Percentiles rank a stretch among this genome's conserved stretches.
These are phyloP conservation scores for Bruguiera hainesii DNA, from an alignment of 441 rosid species.

Conservation along the genomic window DNA sequence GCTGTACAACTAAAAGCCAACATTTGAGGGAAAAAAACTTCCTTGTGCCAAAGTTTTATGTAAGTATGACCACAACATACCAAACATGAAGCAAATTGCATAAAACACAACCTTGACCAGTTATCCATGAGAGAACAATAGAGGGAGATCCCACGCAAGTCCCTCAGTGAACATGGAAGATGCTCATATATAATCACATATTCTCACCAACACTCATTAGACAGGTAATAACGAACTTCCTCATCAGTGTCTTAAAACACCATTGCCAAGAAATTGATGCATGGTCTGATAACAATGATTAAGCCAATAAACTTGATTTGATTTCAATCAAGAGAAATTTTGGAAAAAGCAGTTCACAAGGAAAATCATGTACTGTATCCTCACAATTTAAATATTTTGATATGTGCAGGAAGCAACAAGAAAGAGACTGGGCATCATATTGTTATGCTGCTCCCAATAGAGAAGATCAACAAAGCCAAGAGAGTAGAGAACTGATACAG, in stretches of 20 bases:
- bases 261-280: not conserved
- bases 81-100: not conserved
- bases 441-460: not conserved
- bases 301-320: not conserved
- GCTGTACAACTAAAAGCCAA: too few species aligned
- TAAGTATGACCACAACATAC: not conserved
- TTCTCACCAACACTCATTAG: not conserved
- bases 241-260: not conserved
- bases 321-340: not conserved
- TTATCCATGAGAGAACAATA: not conserved
- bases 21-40: too few species aligned
- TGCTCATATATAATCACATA: too few species aligned
- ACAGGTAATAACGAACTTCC: not conserved
- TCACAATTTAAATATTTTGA: not conserved
- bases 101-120: not conserved
- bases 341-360: constrained; percentile 3
- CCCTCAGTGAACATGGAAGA: not conserved
- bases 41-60: not conserved
- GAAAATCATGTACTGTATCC: not conserved
- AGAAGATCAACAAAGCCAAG: not conserved
- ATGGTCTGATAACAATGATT: not conserved
- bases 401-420: not conserved
- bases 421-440: not conserved
- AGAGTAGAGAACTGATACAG: not conserved
- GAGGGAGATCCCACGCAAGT: not conserved